A percentile compares a stretch with the other conserved stretches of the same genome.
Conservation (phyloP, 108 stramenopile genomes). For the Parietichytrium sp. region DNA sequence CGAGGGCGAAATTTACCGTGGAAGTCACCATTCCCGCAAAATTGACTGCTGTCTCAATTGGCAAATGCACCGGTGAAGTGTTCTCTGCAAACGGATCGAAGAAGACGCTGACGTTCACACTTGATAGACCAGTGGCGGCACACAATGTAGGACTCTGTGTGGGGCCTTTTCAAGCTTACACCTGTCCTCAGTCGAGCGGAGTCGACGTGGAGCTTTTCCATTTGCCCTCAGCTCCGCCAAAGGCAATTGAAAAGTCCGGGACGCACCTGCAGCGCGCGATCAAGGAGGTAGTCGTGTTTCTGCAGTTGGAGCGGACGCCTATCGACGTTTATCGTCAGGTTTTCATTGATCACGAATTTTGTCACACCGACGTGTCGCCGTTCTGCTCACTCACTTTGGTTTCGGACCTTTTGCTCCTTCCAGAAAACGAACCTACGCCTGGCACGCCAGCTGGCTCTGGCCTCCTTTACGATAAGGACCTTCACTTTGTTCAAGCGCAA, state of each 20-base stretch:
- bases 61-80: not conserved
- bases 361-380: not conserved
- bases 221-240: not conserved
- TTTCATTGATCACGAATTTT: not conserved
- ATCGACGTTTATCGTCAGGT: conserved; percentile 1
- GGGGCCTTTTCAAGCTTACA: not conserved
- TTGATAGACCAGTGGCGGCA: not conserved
- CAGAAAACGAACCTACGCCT: not conserved
- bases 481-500: conserved; percentile 17
- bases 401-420: not conserved
- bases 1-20: not conserved
- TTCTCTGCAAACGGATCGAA: not conserved
- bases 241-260: not conserved
- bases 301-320: not conserved
- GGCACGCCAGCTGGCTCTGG: conserved; percentile 2
- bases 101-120: not conserved
- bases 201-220: conserved; percentile 8
- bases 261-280: conserved; percentile 8
- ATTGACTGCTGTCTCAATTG: not conserved
- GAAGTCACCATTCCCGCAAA: not conserved
- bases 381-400: not conserved
- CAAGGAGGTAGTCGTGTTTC: not conserved
- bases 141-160: conserved; percentile 27
- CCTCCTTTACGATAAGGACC: not conserved
- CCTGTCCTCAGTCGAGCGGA: not conserved